Evolutionary conservation across 129 eudicot species (phyloP), one percentile per base, ranked within the genome.

Genomic region (Flaveria sonorensis): DNA sequence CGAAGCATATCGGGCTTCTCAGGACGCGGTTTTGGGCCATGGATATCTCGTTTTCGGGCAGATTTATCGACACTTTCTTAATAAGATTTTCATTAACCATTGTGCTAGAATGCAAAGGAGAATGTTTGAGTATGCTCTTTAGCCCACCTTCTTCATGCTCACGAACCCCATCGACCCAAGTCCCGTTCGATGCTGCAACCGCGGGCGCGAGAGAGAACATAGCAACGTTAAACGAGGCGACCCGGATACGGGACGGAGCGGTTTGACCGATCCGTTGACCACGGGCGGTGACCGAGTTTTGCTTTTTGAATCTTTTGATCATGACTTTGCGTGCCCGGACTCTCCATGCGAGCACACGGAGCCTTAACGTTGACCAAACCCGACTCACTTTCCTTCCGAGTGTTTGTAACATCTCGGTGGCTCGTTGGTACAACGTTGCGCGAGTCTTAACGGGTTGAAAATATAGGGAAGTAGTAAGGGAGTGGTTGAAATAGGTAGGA

Each of bases 21-120:
- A 84, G 79, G 67, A 77, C 78, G 82, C 83, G 89, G 19, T 84
- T 86, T 36, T 88, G 97, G 18, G 98, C 87, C 71, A 90, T 79
- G 3, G 97, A 93, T 12, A 93, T 93, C 78, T 93, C 98, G 32
- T 93, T 89, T 53, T 90, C 98, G 0, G 97, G 98, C 43, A 93
- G 96, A 53, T 92, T 92, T 65, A 90, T 90, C 13, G 92, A 92
- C 8, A 92, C 96, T 72, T 75, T 88, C 36, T 79, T 72, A 1
- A 67, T 20, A 51, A 68, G 48, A 51, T 71, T 21, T 23, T 82
- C 86, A 10, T 79, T 57, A 23, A 68, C 74, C 21, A 50, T 81
- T 19, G 75, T 18, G 10, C 68, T 46, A 9, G 83, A 60, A 70
- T 88, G 92, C 28, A 84, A 30, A 3, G 94, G 92, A 18, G 98